A percentile compares a stretch with the other conserved stretches of the same genome.
These are phyloP conservation scores for Cytospora paraplurivora DNA, from an alignment of 2,329 filamentous ascomycete species.

Conservation along the genomic window DNA sequence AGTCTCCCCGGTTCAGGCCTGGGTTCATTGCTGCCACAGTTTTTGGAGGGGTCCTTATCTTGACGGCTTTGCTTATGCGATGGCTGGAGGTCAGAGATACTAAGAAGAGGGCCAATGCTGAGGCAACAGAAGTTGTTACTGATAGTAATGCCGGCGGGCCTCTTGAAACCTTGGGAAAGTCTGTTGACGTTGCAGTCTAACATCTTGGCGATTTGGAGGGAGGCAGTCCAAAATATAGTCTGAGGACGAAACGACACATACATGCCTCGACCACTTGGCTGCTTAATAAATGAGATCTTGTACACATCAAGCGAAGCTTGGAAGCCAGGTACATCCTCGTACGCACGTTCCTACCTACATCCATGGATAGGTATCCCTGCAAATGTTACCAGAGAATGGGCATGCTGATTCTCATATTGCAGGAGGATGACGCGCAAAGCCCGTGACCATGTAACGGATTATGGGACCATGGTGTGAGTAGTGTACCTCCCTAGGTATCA, in stretches of 20 bases:
- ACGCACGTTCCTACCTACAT: too few relatives aligned
- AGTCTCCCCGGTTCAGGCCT: constrained; percentile 23
- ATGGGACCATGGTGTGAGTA: too few relatives aligned
- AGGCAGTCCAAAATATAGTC: background rate
- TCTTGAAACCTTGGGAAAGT: background rate
- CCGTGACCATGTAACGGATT: too few relatives aligned
- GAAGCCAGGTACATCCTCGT: too few relatives aligned
- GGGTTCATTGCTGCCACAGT: constrained; percentile 26
- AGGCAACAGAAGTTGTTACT: background rate
- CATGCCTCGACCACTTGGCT: too few relatives aligned
- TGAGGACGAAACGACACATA: background rate
- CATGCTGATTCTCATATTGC: too few relatives aligned
- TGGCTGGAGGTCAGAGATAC: constrained; percentile 23
- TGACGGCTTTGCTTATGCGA: constrained; percentile 23
- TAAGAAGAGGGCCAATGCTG: background rate
- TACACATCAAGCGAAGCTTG: too few relatives aligned
- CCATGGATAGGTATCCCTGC: too few relatives aligned
- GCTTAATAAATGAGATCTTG: too few relatives aligned
- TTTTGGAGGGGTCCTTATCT: constrained; percentile 22
- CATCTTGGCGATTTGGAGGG: background rate
- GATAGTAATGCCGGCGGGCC: background rate
- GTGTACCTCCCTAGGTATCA: too few relatives aligned
- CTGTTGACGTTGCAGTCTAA: background rate
- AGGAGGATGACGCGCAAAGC: too few relatives aligned
- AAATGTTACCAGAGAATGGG: too few relatives aligned